Conservation (phyloP, 2,329 filamentous ascomycete genomes). For the Exophiala sp. region DNA sequence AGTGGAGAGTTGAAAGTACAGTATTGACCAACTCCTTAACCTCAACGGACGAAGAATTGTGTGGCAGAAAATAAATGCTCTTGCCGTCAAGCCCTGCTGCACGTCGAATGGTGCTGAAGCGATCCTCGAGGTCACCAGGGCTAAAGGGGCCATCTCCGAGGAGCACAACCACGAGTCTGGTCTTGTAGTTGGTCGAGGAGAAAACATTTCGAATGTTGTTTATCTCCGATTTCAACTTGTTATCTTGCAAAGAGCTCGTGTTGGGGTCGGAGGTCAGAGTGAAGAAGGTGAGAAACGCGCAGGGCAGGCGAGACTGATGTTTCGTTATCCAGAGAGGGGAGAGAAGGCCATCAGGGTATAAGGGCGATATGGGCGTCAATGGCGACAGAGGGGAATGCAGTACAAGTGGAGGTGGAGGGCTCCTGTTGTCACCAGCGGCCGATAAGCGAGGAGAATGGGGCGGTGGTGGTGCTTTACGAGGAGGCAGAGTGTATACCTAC, state of each 20-base stretch:
- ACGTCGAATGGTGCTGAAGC: constrained; percentile 73
- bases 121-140: constrained; percentile 64
- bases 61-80: constrained; percentile 78
- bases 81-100: constrained; percentile 79
- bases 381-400: constrained; percentile 91
- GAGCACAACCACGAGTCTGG: constrained; percentile 72
- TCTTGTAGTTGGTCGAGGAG: constrained; percentile 61
- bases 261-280: constrained; percentile 68
- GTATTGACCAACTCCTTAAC: constrained; percentile 69
- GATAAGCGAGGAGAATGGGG: constrained; percentile 48
- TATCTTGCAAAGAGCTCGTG: constrained; percentile 76
- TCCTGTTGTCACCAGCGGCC: constrained; percentile 44
- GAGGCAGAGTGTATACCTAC: constrained; percentile 55
- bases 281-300: constrained; percentile 78
- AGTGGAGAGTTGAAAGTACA: constrained; percentile 69
- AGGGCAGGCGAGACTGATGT: constrained; percentile 79
- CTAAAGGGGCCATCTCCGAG: constrained; percentile 66
- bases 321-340: constrained; percentile 80
- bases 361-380: constrained; percentile 72
- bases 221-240: constrained; percentile 83
- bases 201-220: constrained; percentile 70
- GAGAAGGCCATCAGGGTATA: constrained; percentile 88
- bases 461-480: constrained; percentile 60
- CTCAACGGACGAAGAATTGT: constrained; percentile 67
- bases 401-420: constrained; percentile 49